Evolutionary conservation across 441 rosid species (phyloP).

Genomic region (Jatropha multifida): DNA sequence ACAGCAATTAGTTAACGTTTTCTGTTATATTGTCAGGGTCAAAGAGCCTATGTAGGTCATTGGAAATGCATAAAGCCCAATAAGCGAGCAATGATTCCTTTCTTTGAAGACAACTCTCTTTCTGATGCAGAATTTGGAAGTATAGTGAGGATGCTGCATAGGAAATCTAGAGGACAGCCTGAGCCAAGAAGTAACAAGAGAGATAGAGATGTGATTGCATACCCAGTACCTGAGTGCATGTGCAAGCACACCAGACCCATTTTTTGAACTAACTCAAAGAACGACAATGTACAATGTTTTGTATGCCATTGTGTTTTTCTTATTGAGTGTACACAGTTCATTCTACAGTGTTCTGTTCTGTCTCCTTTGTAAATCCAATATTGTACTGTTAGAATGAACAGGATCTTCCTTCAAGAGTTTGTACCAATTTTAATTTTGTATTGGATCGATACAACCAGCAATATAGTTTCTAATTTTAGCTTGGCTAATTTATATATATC

Average conservation of each 20-base stretch:
- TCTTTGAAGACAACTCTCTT: slow-evolving; percentile 52
- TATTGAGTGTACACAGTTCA: not conserved
- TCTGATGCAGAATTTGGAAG: slow-evolving; percentile 51
- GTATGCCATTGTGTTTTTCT: slow-evolving; percentile 15
- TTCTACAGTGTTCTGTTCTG: not conserved
- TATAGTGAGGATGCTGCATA: slow-evolving; percentile 56
- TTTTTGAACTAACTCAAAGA: slow-evolving; percentile 20
- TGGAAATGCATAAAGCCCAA: slow-evolving; percentile 73
- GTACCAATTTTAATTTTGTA: too few species aligned
- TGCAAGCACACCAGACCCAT: slow-evolving; percentile 35
- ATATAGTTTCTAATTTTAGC: too few species aligned
- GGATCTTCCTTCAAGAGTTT: not conserved
- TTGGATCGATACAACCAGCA: too few species aligned
- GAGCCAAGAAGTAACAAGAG: slow-evolving; percentile 52
- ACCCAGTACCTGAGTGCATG: slow-evolving; percentile 83
- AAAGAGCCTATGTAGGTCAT: slow-evolving; percentile 74
- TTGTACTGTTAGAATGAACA: not conserved
- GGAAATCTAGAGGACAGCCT: slow-evolving; percentile 56
- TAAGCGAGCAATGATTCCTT: slow-evolving; percentile 61
- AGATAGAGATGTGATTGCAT: slow-evolving; percentile 63
- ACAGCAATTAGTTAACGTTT: not conserved
- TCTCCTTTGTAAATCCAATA: not conserved
- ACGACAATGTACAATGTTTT: not conserved
- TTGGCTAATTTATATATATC: too few species aligned
- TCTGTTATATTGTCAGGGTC: slow-evolving; percentile 42